Evolutionary conservation across 202 grass and related monocot species (phyloP).

Genomic region (Bolboschoenoplectus hybrid): DNA sequence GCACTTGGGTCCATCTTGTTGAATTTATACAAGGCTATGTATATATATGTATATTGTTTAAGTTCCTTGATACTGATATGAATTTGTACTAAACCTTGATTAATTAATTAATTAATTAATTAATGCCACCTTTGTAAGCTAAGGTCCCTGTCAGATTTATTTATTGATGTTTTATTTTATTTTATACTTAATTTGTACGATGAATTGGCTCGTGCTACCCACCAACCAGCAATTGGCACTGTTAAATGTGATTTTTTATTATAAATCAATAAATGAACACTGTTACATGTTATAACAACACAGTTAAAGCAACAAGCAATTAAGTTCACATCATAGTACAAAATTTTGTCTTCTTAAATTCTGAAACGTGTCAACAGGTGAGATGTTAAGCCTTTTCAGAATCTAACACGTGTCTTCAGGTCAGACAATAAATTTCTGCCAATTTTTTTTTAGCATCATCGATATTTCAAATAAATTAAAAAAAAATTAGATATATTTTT

Average conservation of each 20-base stretch:
- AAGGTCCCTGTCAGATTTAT: not conserved
- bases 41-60: not conserved
- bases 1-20: no score
- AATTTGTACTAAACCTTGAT: not conserved
- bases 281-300: conserved; percentile 7
- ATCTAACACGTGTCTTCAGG: not conserved
- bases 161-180: not conserved
- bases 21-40: not conserved
- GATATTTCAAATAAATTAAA: no score
- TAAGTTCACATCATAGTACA: not conserved
- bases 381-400: not conserved
- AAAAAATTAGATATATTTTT: no score
- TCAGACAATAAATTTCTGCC: no score
- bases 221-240: conserved; percentile 16
- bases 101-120: not conserved
- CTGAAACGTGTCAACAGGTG: not conserved
- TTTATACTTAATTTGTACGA: not conserved
- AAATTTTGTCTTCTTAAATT: not conserved
- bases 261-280: conserved; percentile 22
- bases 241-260: not conserved
- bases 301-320: not conserved
- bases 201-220: conserved; percentile 8
- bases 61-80: not conserved
- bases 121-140: not conserved
- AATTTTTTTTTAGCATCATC: no score